These are phyloP conservation scores for Clavariopsis aquatica DNA, from an alignment of 495 filamentous ascomycete genomes.

Conservation along the genomic window DNA sequence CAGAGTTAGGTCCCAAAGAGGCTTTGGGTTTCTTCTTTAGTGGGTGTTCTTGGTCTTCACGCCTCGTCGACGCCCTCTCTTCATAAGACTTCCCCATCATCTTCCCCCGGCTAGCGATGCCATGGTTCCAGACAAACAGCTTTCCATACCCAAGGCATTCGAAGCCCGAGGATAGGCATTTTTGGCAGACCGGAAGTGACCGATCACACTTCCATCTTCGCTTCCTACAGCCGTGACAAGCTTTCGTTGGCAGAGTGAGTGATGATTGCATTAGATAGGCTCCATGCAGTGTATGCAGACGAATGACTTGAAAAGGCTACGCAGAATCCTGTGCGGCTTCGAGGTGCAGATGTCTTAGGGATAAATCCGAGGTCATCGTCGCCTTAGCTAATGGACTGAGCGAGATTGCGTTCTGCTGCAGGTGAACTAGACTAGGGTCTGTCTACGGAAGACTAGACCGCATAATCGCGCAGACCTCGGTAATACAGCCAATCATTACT, in stretches of 20 bases:
- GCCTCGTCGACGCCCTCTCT: constrained; percentile 4
- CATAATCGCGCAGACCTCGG: neutral
- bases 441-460: neutral
- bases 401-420: neutral
- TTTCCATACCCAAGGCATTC: constrained; percentile 49
- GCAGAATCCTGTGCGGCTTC: neutral
- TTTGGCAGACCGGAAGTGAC: constrained; percentile 44
- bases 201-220: constrained; percentile 47
- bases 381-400: neutral
- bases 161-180: constrained; percentile 41
- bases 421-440: neutral
- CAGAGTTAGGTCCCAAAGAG: neutral
- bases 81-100: constrained; percentile 50
- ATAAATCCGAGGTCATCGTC: constrained; percentile 3
- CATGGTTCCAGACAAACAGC: constrained; percentile 47
- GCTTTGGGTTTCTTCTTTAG: neutral
- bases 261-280: constrained; percentile 19
- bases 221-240: constrained; percentile 47
- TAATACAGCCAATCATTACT: neutral
- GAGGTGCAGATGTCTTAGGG: neutral
- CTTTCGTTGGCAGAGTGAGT: constrained; percentile 22
- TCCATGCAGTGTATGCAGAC: constrained; percentile 2
- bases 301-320: constrained; percentile 12
- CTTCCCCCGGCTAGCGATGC: constrained; percentile 48
- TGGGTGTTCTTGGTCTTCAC: constrained; percentile 16